Evolutionary conservation across 192 early-diverging fungal species (phyloP), one percentile per base, ranked within the genome.

Genomic region (Pilobolus umbonatus): DNA sequence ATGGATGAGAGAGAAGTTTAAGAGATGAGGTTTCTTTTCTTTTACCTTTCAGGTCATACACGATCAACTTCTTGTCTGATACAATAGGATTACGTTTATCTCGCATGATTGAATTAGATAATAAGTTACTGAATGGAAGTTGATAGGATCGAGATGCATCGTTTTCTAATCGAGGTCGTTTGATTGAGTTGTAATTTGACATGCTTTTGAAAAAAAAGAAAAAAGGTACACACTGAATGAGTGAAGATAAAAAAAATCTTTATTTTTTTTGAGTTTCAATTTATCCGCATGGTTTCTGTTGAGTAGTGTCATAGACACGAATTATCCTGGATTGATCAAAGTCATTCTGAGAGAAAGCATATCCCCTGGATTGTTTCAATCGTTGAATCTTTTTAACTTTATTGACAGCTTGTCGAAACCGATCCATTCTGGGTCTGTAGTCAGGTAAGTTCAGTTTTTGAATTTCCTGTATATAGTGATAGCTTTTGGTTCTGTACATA

Each of bases 381-480:
- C 96, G 80, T 80, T 99, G 96, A 51, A 92, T 88, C 65, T 86
- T 77, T 7, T 89, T 80, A 5, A 94, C 95, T 77, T 99, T 99
- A 80, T 94, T 87, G 21, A 98, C 93, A 6, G 94, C 94, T 74
- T 95, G 93, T 50, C 89, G 81, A 89, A 99, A 99, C 58, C 88
- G 83, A 68, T 99, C 94, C 91, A 95, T 93, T 22, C 95, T 78
- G 24, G 96, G 95, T 30, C 94, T 82, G 65, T 94, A 95, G 62
- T 99, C 96, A 21, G 93, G 96, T 58, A 99, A 92, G 74, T 96
- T 96, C 84, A 89, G 93, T 71, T 95, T 96, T 75, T 98, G 90
- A 52, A 99, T 99, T 76, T 99, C 96, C 73, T 98, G 95, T 34
- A 96, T 88, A 64, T 94, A 90, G 65, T 99, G 96, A 70, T 98